These are phyloP conservation scores for Pyrenophora graminea DNA, from an alignment of 2,329 filamentous ascomycete genomes.

Conservation along the genomic window DNA sequence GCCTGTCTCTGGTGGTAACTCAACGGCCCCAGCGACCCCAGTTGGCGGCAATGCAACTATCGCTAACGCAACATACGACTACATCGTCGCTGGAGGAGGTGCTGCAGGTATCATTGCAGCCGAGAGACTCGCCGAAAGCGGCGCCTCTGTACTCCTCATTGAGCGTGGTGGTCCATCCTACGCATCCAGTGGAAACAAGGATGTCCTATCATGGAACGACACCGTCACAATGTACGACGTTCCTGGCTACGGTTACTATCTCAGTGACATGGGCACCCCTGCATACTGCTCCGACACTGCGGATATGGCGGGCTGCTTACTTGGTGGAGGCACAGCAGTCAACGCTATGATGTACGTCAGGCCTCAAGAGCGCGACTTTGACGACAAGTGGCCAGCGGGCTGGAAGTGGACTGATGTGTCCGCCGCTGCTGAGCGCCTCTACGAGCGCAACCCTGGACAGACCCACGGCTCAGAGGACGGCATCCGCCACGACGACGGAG, in stretches of 20 bases:
- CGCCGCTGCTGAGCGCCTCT: slow-evolving; percentile 65
- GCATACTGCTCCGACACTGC: slow-evolving; percentile 66
- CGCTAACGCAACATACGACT: slow-evolving; percentile 58
- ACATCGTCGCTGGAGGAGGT: slow-evolving; percentile 66
- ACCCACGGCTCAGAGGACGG: slow-evolving; percentile 67
- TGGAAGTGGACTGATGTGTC: slow-evolving; percentile 70
- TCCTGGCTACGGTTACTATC: slow-evolving; percentile 44
- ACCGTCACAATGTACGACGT: slow-evolving; percentile 46
- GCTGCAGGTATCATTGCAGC: slow-evolving; percentile 63
- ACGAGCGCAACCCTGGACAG: slow-evolving; percentile 71
- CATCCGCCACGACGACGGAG: slow-evolving; percentile 65
- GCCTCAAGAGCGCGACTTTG: slow-evolving; percentile 60
- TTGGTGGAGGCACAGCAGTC: slow-evolving; percentile 68
- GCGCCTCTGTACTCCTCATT: slow-evolving; percentile 65
- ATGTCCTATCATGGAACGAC: slow-evolving; percentile 40
- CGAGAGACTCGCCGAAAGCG: slow-evolving; percentile 65
- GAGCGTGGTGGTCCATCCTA: slow-evolving; percentile 49
- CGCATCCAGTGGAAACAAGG: slow-evolving; percentile 34
- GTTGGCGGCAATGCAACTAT: slow-evolving; percentile 40
- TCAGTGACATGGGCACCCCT: slow-evolving; percentile 34
- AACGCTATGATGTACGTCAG: slow-evolving; percentile 53
- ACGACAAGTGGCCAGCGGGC: slow-evolving; percentile 71
- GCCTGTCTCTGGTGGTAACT: slow-evolving; percentile 33
- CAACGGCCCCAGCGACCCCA: slow-evolving; percentile 17
- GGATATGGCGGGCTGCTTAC: slow-evolving; percentile 70